Base-by-base conservation (phyloP, 805 yeast genomes). In the Jamesozyma gamospora region DNA sequence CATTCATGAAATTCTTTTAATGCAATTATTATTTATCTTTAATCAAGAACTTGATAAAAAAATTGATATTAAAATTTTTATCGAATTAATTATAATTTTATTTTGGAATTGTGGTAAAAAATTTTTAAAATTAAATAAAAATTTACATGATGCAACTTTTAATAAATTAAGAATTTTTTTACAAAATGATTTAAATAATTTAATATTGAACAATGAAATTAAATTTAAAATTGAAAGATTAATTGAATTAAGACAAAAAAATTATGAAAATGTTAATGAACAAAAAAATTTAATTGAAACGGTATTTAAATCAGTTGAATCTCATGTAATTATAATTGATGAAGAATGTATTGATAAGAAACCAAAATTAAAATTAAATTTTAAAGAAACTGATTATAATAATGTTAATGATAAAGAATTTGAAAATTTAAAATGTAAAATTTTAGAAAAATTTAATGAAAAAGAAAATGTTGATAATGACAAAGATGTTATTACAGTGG, bases 81-180 rank as follows among this genome's bases (percentile, higher is more conserved):
- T 84, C 2, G 76, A 72, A 34, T 56, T 83, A 8, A 67, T 78
- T 0, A 65, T 74, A 10, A 64, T 56, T 1, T 53, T 84, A 3
- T 46, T 85, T 40, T 61, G 63, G 27, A 63, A 63, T 11, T 60
- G 63, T n/a, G 94, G 95, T 0, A 61, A 58, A 3, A 66, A 56
- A 39, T 54, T 87, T 16, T 55, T 60, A 2, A 65, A 63, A 14
- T 58, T 62, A 9, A 66, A 77, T 28, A 48, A 60, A 15, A 53
- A 59, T 2, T 79, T 79, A 1, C 62, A 67, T 33, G 63, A 71
- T 43, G 64, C 63, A 14, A 64, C 80, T 1, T 78, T 70, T 51
- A 86, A 81, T 43, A 66, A 76, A 40, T 62, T 87, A 34, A 60
- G 90, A 45, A 62, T 62, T 8, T 50, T 82, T n/a, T 56, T 82